Evolutionary conservation across 805 yeast genomes (phyloP).

Genomic region (Brettanomyces sp.): DNA sequence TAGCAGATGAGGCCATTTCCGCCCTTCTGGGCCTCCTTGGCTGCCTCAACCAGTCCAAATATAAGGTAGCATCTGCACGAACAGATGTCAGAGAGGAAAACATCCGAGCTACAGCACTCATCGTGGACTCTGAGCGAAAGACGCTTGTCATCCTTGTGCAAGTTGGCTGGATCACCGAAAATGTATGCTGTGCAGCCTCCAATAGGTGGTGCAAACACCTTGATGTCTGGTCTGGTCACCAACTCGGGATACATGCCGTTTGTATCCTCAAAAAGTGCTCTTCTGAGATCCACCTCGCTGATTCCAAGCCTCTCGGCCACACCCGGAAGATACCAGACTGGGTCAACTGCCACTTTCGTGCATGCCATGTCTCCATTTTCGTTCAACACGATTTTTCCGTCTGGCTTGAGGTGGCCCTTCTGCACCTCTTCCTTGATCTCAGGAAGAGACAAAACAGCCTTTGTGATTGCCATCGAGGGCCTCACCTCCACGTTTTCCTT

Average conservation of each 20-base stretch:
- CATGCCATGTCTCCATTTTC: conserved; percentile 52
- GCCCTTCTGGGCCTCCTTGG: conserved; percentile 58
- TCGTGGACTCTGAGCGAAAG: conserved; percentile 57
- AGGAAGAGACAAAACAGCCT: conserved; percentile 52
- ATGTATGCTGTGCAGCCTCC: conserved; percentile 62
- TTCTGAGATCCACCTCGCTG: conserved; percentile 45
- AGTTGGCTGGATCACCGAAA: conserved; percentile 49
- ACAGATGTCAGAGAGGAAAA: conserved; percentile 59
- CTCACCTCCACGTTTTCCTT: conserved; percentile 44
- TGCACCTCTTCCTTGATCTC: conserved; percentile 51
- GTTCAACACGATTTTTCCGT: conserved; percentile 53
- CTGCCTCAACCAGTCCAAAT: conserved; percentile 60
- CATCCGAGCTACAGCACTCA: conserved; percentile 65
- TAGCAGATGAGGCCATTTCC: conserved; percentile 58
- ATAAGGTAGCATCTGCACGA: conserved; percentile 62
- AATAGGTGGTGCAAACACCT: conserved; percentile 58
- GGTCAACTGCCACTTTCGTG: conserved; percentile 59
- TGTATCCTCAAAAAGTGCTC: conserved; percentile 57
- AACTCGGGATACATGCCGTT: conserved; percentile 67
- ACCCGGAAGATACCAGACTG: conserved; percentile 65
- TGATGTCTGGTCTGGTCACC: conserved; percentile 58
- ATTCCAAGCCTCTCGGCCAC: conserved; percentile 56
- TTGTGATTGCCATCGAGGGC: conserved; percentile 60
- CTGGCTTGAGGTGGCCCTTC: conserved; percentile 44
- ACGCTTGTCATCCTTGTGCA: conserved; percentile 41